Evolutionary conservation across 139 green algal genomes (phyloP), one percentile per base, ranked within the genome.

Genomic region (Auxenochlorella pyrenoidosa): DNA sequence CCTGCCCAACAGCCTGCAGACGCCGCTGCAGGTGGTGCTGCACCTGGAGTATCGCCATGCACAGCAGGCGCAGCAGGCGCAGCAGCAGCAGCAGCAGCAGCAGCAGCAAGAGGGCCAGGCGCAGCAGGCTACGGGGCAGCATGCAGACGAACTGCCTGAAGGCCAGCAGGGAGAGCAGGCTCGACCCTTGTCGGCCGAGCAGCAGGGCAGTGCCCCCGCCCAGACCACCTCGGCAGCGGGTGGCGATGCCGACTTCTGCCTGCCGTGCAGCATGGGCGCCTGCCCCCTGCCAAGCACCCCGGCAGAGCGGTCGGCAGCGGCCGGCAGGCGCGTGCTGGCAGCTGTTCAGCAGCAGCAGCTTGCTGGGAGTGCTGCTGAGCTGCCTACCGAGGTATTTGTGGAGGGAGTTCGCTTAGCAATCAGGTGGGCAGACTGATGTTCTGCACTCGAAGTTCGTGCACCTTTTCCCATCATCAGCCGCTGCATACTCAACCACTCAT

Each of bases 1-100:
- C 88, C 92, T 95, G 91, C 93, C 93, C 32, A 94, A 94, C 75
- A 88, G 90, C 15, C 68, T 92, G 43, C 83, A 88, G 47, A 94
- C 91, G 26, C 93, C 93, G 12, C 73, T 95, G n/a, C 93, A 93
- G 47, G 83, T 90, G 36, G 81, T 90, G 38, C 70, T 94, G 83
- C 82, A 92, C 65, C 34, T 88, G 13, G 92, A 95, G 79, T 40
- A 40, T 22, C 13, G 15, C 51, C 26, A 54, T 24, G 19, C 34
- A 63, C 36, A 32, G 59, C 58, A 59, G 38, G 3, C 12, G 2
- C 22, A 28, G 77, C 51, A 72, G 18, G 13, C 15, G 19, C 34
- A 16, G n/a, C 30, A 32, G n/a, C 24, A 71, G 84, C 71, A 87
- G 85, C 76, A 83, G 22, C n/a, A 40, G 68, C 19, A 34, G 72